These are phyloP conservation scores for Nemania serpens DNA, from an alignment of 2,329 filamentous ascomycete genomes.

Conservation along the genomic window DNA sequence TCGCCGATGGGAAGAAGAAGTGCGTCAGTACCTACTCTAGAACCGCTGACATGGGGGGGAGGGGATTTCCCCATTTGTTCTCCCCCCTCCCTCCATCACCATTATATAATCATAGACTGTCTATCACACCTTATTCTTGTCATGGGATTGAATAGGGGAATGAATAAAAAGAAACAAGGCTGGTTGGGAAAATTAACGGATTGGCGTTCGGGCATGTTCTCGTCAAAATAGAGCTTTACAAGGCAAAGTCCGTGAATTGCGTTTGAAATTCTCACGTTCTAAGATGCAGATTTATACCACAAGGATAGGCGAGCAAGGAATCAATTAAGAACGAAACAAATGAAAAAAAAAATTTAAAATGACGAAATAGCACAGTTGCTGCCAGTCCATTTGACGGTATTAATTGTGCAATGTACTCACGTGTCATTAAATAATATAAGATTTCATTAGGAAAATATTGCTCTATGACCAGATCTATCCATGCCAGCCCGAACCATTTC, in stretches of 20 bases:
- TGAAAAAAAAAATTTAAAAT: no score
- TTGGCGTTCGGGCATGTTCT: conserved; percentile 15
- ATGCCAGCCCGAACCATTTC: background rate
- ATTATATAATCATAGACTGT: background rate
- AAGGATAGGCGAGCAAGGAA: background rate
- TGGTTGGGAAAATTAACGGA: background rate
- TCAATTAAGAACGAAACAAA: background rate
- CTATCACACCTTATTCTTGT: background rate
- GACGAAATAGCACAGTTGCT: background rate
- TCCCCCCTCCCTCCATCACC: background rate
- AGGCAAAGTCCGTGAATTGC: background rate
- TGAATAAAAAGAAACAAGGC: background rate
- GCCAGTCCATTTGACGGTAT: background rate
- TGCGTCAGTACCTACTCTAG: background rate
- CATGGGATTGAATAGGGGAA: background rate
- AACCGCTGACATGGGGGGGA: no score
- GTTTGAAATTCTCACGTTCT: no score
- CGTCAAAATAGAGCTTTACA: background rate
- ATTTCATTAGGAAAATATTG: no score
- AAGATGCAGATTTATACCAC: background rate
- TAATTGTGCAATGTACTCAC: no score
- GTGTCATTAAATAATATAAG: no score
- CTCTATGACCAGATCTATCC: background rate
- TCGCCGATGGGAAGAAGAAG: background rate
- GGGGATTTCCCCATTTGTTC: background rate